Percentiles rank a stretch among this genome's conserved stretches.
phyloP scores from a whole-genome alignment of 1,284 basidiomycete genomes.

The Farysia itapuensis region DNA sequence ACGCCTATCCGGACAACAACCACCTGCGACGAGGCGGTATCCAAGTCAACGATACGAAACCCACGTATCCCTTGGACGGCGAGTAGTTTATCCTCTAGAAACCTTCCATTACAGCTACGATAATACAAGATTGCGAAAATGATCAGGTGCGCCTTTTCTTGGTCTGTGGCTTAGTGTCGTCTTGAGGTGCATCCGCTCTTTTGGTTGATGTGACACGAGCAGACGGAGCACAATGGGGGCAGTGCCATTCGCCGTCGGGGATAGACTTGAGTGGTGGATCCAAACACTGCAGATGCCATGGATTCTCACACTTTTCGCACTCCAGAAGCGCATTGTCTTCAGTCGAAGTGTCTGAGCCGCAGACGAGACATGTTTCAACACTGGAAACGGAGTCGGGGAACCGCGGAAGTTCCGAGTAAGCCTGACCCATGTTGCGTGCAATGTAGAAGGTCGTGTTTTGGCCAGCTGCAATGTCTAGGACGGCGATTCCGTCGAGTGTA shows the following conservation, averaged over 20 bases:
- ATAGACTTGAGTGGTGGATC: conserved; percentile 73
- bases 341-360: conserved; percentile 76
- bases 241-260: conserved; percentile 69
- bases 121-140: too few species aligned
- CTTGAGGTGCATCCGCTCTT: not conserved
- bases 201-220: not conserved
- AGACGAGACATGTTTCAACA: conserved; percentile 73
- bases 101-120: too few species aligned
- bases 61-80: conserved; percentile 61
- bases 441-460: conserved; percentile 79
- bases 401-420: conserved; percentile 51
- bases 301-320: conserved; percentile 75
- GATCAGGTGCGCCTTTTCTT: not conserved
- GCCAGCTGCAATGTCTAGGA: conserved; percentile 78
- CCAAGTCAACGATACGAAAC: conserved; percentile 57
- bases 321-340: conserved; percentile 49
- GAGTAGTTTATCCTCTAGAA: too few species aligned
- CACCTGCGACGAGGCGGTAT: conserved; percentile 58
- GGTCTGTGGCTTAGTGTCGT: not conserved
- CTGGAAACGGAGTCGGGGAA: conserved; percentile 65
- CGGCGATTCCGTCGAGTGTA: conserved; percentile 73
- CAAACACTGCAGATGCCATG: conserved; percentile 82
- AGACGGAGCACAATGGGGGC: conserved; percentile 29
- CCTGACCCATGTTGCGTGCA: conserved; percentile 67
- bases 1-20: conserved; percentile 60